Conservation (phyloP, 1,139 yeast genomes). For the Kodamaea sp. region DNA sequence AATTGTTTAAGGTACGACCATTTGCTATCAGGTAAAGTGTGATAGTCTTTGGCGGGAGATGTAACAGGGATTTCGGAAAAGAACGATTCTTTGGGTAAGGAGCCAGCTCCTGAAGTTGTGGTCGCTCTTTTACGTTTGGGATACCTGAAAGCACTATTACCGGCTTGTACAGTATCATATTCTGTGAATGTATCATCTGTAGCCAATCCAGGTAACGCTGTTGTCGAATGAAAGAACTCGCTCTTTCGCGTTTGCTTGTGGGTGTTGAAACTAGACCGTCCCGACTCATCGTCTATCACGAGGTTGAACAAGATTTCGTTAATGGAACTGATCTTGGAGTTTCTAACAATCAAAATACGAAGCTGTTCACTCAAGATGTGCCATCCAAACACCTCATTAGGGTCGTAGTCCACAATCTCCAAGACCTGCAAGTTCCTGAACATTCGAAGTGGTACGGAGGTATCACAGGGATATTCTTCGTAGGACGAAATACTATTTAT, state of each 20-base stretch:
- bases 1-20: slow-evolving; percentile 61
- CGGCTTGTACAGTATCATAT: slow-evolving; percentile 3
- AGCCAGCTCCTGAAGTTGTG: slow-evolving; percentile 28
- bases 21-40: slow-evolving; percentile 38
- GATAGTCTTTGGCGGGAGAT: slow-evolving; percentile 17
- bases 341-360: slow-evolving; percentile 54
- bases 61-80: slow-evolving; percentile 14
- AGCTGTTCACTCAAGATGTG: slow-evolving; percentile 55
- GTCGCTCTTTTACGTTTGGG: slow-evolving; percentile 30
- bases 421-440: slow-evolving; percentile 64
- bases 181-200: neutral
- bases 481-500: slow-evolving; percentile 58
- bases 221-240: slow-evolving; percentile 12
- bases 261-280: slow-evolving; percentile 41
- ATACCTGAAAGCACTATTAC: slow-evolving; percentile 27
- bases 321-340: slow-evolving; percentile 51
- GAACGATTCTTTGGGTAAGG: slow-evolving; percentile 25
- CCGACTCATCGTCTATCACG: slow-evolving; percentile 56
- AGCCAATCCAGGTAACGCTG: slow-evolving; percentile 6
- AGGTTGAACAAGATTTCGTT: slow-evolving; percentile 51
- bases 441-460: slow-evolving; percentile 61
- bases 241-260: slow-evolving; percentile 23
- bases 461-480: slow-evolving; percentile 72
- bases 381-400: slow-evolving; percentile 70
- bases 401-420: slow-evolving; percentile 61